Conservation (phyloP, 805 yeast genomes). For the Starmerella geochares region DNA sequence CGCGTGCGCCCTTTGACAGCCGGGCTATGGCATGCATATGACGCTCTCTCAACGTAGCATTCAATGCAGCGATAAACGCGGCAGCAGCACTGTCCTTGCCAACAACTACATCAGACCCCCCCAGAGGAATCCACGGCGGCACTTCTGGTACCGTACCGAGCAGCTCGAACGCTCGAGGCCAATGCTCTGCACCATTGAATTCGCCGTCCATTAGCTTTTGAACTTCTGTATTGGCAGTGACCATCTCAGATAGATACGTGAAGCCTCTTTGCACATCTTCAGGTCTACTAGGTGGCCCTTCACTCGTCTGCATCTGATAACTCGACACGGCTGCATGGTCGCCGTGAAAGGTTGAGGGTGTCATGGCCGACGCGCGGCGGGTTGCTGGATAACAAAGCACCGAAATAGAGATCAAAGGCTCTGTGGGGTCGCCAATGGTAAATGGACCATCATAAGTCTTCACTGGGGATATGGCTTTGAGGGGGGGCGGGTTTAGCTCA, state of each 20-base stretch:
- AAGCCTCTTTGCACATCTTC: constrained; percentile 14
- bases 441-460: constrained; percentile 15
- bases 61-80: constrained; percentile 16
- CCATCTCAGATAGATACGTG: constrained; percentile 13
- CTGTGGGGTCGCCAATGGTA: constrained; percentile 18
- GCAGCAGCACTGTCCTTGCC: constrained; percentile 1
- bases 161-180: constrained; percentile 20
- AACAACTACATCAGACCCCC: constrained; percentile 11
- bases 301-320: constrained; percentile 11
- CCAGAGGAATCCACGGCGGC: constrained; percentile 21
- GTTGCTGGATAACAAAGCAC: constrained; percentile 16
- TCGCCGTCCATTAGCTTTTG: constrained; percentile 20
- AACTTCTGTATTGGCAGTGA: constrained; percentile 13
- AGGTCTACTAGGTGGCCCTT: constrained; percentile 9
- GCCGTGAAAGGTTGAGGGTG: constrained; percentile 6
- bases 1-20: constrained; percentile 12
- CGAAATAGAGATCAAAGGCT: constrained; percentile 11
- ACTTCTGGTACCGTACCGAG: constrained; percentile 20
- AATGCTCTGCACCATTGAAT: constrained; percentile 17
- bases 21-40: constrained; percentile 23
- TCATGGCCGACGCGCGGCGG: constrained; percentile 2
- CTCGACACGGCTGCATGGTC: constrained; percentile 12
- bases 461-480: constrained; percentile 1
- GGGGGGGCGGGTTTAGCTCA: background rate
- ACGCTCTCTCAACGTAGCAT: constrained; percentile 9